Evolutionary conservation across 1,284 basidiomycete genomes (phyloP).

Genomic region (Apiotrichum akiyoshidainum): DNA sequence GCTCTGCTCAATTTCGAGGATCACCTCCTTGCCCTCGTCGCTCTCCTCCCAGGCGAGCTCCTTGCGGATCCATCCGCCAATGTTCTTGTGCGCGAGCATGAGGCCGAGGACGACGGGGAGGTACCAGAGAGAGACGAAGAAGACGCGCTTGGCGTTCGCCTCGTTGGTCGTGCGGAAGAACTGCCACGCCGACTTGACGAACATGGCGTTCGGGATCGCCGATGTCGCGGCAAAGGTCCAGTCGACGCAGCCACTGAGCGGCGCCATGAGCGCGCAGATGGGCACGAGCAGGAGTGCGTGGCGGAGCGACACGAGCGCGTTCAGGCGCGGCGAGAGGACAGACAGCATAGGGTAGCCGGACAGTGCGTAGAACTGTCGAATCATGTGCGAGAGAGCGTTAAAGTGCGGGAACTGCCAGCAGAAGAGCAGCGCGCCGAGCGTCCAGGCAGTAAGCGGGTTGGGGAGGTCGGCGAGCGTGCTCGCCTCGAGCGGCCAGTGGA

Average conservation of each 20-base stretch:
- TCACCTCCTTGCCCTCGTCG: slow-evolving; percentile 20
- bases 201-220: slow-evolving; percentile 70
- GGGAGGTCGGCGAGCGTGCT: slow-evolving; percentile 22
- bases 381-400: slow-evolving; percentile 84
- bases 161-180: slow-evolving; percentile 71
- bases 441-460: slow-evolving; percentile 72
- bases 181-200: slow-evolving; percentile 65
- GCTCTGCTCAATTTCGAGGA: slow-evolving; percentile 14
- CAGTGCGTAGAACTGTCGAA: slow-evolving; percentile 84
- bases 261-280: slow-evolving; percentile 74
- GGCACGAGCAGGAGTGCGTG: slow-evolving; percentile 78
- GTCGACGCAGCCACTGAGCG: slow-evolving; percentile 80
- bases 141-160: slow-evolving; percentile 72
- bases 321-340: slow-evolving; percentile 73
- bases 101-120: slow-evolving; percentile 83
- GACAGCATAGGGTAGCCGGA: slow-evolving; percentile 94
- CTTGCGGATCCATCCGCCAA: slow-evolving; percentile 61
- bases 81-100: slow-evolving; percentile 91
- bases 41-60: slow-evolving; percentile 22
- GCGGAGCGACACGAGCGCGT: slow-evolving; percentile 79
- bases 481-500: slow-evolving; percentile 34
- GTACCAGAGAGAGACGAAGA: slow-evolving; percentile 85
- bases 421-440: slow-evolving; percentile 77
- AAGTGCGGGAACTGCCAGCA: slow-evolving; percentile 99
- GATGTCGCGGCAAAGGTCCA: slow-evolving; percentile 80